Percentiles rank a stretch among this genome's conserved stretches.
These are phyloP conservation scores for Tuber microsphaerosporum DNA, from an alignment of 495 filamentous ascomycete species.

Conservation along the genomic window DNA sequence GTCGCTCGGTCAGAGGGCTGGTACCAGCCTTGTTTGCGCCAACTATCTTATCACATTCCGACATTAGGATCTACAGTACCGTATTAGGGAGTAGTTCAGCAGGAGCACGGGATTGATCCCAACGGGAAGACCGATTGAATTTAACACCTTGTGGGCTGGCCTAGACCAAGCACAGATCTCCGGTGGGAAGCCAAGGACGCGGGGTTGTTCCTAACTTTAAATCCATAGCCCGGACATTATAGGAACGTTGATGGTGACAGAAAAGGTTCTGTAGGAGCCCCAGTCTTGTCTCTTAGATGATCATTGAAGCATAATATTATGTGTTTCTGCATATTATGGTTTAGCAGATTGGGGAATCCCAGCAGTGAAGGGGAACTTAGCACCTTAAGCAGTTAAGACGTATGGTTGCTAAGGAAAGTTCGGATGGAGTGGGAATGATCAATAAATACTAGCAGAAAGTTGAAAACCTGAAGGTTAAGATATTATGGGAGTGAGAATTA, in stretches of 20 bases:
- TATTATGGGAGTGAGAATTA: too few species aligned
- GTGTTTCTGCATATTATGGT: too few species aligned
- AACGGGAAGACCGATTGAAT: constrained; percentile 16
- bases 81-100: constrained; percentile 34
- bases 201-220: background rate
- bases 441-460: background rate
- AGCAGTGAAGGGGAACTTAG: background rate
- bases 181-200: background rate
- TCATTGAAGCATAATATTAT: background rate
- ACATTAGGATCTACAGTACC: constrained; percentile 33
- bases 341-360: background rate
- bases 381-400: background rate
- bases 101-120: constrained; percentile 29
- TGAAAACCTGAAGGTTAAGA: too few species aligned
- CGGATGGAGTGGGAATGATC: background rate
- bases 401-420: background rate
- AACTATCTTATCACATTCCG: constrained; percentile 20
- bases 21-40: constrained; percentile 34
- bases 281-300: background rate
- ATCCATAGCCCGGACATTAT: constrained; percentile 16
- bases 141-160: background rate
- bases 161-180: background rate
- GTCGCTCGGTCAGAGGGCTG: background rate
- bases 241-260: background rate
- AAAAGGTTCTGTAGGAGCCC: background rate